phyloP scores from a whole-genome alignment of 129 eudicot species.

The Chrysanthemum makinoi region DNA sequence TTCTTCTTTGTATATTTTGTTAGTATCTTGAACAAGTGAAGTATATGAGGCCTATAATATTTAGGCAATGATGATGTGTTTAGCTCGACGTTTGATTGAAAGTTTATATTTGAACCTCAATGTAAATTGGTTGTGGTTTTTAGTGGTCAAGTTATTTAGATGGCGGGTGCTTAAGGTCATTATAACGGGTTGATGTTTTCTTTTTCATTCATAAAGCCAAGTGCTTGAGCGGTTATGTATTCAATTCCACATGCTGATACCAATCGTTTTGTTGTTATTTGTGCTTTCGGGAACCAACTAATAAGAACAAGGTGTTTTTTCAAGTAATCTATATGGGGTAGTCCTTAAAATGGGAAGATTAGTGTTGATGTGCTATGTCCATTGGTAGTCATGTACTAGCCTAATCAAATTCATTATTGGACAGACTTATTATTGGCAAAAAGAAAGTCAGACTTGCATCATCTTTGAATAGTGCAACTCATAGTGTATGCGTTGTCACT shows the following conservation, averaged over 20 bases:
- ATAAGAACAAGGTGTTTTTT: neutral
- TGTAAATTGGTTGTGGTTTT: too few relatives aligned
- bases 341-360: neutral
- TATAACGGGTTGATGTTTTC: neutral
- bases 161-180: conserved; percentile 45
- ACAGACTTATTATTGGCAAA: neutral
- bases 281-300: neutral
- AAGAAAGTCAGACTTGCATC: neutral
- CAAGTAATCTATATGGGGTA: neutral
- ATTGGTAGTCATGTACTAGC: neutral
- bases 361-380: neutral
- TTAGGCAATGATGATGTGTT: too few relatives aligned
- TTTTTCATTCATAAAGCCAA: conserved; percentile 32
- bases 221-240: conserved; percentile 60
- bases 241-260: conserved; percentile 57
- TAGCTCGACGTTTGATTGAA: too few relatives aligned
- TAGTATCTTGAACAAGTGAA: too few relatives aligned
- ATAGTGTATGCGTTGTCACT: neutral
- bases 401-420: conserved; percentile 14
- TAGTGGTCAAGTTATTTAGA: too few relatives aligned
- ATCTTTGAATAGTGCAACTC: conserved; percentile 4
- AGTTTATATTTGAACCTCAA: too few relatives aligned
- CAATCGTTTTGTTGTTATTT: neutral
- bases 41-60: too few relatives aligned
- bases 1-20: too few relatives aligned